Evolutionary conservation across 257 asterid genomes (phyloP).

Genomic region (Haberlea rhodopensis): DNA sequence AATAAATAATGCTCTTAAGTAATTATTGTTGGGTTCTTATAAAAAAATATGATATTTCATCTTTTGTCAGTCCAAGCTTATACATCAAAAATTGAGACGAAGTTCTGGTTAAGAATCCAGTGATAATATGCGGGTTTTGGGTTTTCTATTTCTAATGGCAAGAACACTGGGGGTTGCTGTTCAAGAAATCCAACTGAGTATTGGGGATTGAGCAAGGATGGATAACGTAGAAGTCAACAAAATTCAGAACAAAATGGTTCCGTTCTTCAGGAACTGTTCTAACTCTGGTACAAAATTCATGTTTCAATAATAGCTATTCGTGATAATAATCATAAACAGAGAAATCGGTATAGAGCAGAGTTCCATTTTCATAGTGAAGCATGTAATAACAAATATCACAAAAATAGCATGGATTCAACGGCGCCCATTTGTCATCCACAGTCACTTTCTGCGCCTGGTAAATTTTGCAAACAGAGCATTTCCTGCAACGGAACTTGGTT

Average conservation of each 20-base stretch:
- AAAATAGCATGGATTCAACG: slow-evolving; percentile 77
- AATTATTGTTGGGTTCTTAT: too few species aligned
- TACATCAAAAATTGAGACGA: slow-evolving; percentile 42
- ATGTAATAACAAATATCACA: slow-evolving; percentile 86
- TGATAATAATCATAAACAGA: slow-evolving; percentile 67
- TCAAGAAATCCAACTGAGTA: slow-evolving; percentile 57
- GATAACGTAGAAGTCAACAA: slow-evolving; percentile 6
- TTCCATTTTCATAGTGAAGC: slow-evolving; percentile 76
- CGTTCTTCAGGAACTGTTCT: not conserved
- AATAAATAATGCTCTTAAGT: too few species aligned
- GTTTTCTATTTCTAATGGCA: slow-evolving; percentile 55
- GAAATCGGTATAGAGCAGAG: slow-evolving; percentile 68
- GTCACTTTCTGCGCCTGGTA: slow-evolving; percentile 72
- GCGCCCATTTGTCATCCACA: slow-evolving; percentile 83
- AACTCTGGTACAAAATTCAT: not conserved
- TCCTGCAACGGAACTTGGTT: slow-evolving; percentile 46
- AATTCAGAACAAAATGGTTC: not conserved
- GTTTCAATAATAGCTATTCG: slow-evolving; percentile 31
- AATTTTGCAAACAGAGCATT: slow-evolving; percentile 85
- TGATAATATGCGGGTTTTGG: slow-evolving; percentile 64
- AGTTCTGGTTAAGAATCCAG: slow-evolving; percentile 40
- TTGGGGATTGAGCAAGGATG: slow-evolving; percentile 46
- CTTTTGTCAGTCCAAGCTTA: too few species aligned
- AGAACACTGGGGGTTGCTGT: slow-evolving; percentile 68
- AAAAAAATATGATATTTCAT: too few species aligned